These are phyloP conservation scores for Fusarium robinianum DNA, from an alignment of 2,329 filamentous ascomycete genomes.

Conservation along the genomic window DNA sequence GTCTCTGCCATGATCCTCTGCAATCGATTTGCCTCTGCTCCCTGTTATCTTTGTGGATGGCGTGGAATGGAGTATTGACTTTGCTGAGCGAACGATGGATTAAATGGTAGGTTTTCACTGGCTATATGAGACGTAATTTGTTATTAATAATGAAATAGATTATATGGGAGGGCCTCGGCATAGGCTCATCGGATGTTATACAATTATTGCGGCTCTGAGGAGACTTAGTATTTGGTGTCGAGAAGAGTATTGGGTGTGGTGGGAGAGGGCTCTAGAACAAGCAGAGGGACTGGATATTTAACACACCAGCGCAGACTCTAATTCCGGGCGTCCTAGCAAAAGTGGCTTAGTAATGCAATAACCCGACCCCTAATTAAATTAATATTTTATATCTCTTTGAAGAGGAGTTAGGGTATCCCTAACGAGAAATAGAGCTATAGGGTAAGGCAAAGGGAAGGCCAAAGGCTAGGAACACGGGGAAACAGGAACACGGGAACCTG, in stretches of 20 bases:
- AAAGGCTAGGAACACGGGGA: too few relatives aligned
- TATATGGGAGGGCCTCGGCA: background rate
- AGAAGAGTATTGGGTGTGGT: background rate
- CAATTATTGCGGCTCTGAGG: background rate
- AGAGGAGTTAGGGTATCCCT: too few relatives aligned
- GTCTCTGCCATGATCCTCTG: conserved; percentile 1
- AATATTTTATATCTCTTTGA: too few relatives aligned
- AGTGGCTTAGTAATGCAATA: too few relatives aligned
- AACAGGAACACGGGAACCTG: too few relatives aligned
- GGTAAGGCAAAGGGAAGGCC: too few relatives aligned
- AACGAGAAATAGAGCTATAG: too few relatives aligned
- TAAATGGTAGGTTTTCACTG: conserved; percentile 3
- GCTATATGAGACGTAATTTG: background rate
- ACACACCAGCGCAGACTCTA: too few relatives aligned
- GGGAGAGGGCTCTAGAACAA: background rate
- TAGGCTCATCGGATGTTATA: conserved; percentile 1
- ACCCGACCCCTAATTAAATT: too few relatives aligned
- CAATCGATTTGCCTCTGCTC: conserved; percentile 1
- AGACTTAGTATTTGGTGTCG: background rate
- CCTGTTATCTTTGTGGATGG: conserved; percentile 11
- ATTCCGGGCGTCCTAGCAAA: too few relatives aligned
- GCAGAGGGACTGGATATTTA: too few relatives aligned
- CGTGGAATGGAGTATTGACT: conserved; percentile 12
- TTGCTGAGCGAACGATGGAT: conserved; percentile 7
- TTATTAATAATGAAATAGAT: background rate